Percentiles rank a stretch among this genome's conserved stretches.
Evolutionary conservation across 1,139 yeast species (phyloP).

Genomic region (Sugiyamaella grinbergsii): DNA sequence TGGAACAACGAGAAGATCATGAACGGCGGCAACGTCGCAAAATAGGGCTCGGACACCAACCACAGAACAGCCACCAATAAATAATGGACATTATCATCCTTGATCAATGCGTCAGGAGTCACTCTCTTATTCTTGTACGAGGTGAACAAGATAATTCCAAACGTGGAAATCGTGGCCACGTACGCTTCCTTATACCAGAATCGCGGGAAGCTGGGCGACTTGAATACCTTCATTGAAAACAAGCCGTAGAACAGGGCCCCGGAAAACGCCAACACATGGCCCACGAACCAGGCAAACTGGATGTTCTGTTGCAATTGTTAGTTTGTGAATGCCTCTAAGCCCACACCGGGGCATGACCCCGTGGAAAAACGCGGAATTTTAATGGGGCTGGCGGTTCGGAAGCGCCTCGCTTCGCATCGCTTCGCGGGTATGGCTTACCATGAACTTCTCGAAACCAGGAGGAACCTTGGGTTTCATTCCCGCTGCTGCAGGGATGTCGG

Average conservation of each 20-base stretch:
- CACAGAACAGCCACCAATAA: slow-evolving; percentile 59
- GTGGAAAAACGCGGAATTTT: no score
- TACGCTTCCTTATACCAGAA: slow-evolving; percentile 64
- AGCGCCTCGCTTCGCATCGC: neutral
- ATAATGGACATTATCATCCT: slow-evolving; percentile 73
- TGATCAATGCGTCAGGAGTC: slow-evolving; percentile 41
- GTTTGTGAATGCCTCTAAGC: neutral
- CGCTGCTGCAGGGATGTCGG: neutral
- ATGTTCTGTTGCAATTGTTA: slow-evolving; percentile 6
- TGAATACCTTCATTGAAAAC: slow-evolving; percentile 42
- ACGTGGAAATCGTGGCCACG: slow-evolving; percentile 68
- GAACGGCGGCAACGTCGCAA: slow-evolving; percentile 65
- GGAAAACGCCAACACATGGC: slow-evolving; percentile 68
- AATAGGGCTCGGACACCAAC: slow-evolving; percentile 55
- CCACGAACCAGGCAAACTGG: slow-evolving; percentile 62
- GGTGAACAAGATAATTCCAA: slow-evolving; percentile 75
- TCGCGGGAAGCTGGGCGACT: slow-evolving; percentile 43
- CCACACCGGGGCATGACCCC: no score
- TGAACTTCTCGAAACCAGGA: slow-evolving; percentile 1
- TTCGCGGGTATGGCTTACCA: neutral
- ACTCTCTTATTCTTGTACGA: slow-evolving; percentile 39
- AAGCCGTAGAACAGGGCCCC: slow-evolving; percentile 58
- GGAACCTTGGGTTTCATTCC: slow-evolving; percentile 1
- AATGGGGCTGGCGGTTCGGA: no score
- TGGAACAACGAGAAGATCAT: slow-evolving; percentile 72